Base-by-base conservation (phyloP, 495 filamentous ascomycete genomes). In the Xylaria flabelliformis region DNA sequence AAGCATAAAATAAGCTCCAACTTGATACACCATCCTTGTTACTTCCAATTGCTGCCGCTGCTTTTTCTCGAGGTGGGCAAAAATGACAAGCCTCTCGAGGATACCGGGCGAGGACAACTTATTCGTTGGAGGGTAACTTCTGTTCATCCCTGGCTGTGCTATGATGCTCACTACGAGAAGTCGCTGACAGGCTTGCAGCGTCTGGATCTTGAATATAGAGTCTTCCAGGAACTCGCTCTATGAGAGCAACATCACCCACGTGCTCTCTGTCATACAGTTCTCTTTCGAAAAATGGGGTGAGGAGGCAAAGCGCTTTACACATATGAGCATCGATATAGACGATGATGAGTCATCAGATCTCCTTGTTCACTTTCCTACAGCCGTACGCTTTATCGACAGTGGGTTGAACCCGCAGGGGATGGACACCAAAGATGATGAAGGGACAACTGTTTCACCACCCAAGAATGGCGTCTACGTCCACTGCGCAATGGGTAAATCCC, bases 401-500 rank as follows among this genome's bases (percentile, higher is more conserved):
- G 96, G 90, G 1, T 81, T 98, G 50, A 71, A 81, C 56, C 76
- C 78, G 13, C 63, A 70, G 2, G 34, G 9, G 59, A 58, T 84
- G 90, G 83, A 80, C 80, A 26, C 91, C 89, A 44, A 91, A 90
- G 48, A 84, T 85, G 44, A 67, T 36, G 64, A n/a, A 9, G 24
- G 1, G 12, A 29, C 32, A 21, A 42, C 34, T 12, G 8, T n/a
- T 51, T 44, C 91, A 93, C 34, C 84, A 93, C 76, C 76, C 63
- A 71, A 62, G 32, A 67, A 32, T 34, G 82, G 78, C 26, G 82
- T 86, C 56, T 82, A 83, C 53, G 84, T 85, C 71, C 81, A 83
- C 82, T 98, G 96, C 87, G 95, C 94, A 41, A 97, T 97, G 94
- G 96, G 96, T 42, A 95, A 95, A 82, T 97, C 94, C 64, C 93